These are phyloP conservation scores for Citrus glauca DNA, from an alignment of 345 rosid species.

Conservation along the genomic window DNA sequence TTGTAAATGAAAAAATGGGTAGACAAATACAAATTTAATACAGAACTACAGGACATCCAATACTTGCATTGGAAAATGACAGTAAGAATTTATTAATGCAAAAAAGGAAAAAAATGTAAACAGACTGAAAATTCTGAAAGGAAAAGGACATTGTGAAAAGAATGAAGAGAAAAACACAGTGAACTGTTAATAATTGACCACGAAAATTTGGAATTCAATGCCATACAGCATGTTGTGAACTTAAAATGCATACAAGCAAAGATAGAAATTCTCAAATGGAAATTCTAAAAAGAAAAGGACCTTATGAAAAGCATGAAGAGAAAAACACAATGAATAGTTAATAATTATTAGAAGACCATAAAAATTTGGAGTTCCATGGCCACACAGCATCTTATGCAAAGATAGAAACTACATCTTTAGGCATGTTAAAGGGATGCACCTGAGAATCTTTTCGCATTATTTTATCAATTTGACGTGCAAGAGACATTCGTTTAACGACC, in stretches of 20 bases:
- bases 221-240: background rate
- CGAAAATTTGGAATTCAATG: background rate
- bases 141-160: background rate
- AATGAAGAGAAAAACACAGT: background rate
- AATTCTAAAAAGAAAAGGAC: background rate
- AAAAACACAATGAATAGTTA: background rate
- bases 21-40: background rate
- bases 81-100: background rate
- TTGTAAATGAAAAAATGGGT: background rate
- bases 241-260: background rate
- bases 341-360: background rate
- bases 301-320: background rate
- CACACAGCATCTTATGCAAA: background rate
- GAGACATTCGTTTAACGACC: constrained; percentile 76
- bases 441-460: constrained; percentile 73
- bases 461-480: constrained; percentile 89
- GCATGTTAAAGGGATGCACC: constrained; percentile 33
- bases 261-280: background rate
- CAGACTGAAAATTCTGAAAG: background rate
- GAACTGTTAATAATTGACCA: background rate
- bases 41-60: background rate
- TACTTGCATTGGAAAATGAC: background rate
- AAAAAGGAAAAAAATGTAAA: background rate
- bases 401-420: background rate
- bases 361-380: background rate